Conservation (phyloP, 2,329 filamentous ascomycete genomes). For the Chaetomiaceae sp. region DNA sequence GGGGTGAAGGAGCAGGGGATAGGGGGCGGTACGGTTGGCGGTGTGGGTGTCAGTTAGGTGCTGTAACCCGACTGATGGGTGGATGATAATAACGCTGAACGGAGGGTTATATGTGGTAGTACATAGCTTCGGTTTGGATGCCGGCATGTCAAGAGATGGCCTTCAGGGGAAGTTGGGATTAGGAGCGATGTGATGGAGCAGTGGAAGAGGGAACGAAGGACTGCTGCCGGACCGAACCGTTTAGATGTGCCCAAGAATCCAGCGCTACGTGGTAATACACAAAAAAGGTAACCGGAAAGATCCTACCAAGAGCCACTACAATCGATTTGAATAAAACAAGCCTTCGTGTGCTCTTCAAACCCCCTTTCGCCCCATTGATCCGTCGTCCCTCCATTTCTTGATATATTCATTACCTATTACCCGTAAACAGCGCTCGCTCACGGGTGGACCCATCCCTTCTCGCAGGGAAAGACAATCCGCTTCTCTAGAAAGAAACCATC, state of each 20-base stretch:
- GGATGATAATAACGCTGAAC: too few species aligned
- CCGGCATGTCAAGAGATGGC: too few species aligned
- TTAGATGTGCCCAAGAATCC: neutral
- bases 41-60: neutral
- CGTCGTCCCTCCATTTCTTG: slow-evolving; percentile 1
- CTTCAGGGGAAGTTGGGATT: too few species aligned
- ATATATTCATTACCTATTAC: slow-evolving; percentile 17
- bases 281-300: neutral
- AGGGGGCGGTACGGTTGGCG: neutral
- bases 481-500: neutral
- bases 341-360: neutral
- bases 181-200: too few species aligned
- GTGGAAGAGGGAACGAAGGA: too few species aligned
- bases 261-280: neutral
- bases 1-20: neutral
- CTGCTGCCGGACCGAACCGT: neutral
- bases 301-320: too few species aligned
- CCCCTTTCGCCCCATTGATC: neutral
- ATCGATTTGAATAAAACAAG: neutral
- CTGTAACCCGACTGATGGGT: too few species aligned
- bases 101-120: too few species aligned
- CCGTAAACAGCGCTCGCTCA: neutral
- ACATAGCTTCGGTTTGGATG: too few species aligned
- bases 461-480: neutral
- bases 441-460: neutral